Evolutionary conservation across 2,329 filamentous ascomycete species (phyloP), one percentile per base, ranked within the genome.

Genomic region (Bisporella sp.): DNA sequence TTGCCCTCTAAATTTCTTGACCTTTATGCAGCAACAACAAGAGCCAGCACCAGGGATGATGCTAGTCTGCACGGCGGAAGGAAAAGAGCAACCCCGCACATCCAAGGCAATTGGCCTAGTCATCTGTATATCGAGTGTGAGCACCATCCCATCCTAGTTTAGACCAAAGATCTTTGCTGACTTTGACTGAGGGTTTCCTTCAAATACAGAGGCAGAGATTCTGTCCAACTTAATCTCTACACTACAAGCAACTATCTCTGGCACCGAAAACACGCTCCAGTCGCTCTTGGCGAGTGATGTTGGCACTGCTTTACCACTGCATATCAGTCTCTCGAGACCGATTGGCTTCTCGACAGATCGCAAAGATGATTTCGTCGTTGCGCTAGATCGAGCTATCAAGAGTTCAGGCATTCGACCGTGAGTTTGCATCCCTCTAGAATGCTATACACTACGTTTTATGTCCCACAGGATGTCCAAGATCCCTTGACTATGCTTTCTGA

Each of bases 121-220:
- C 92, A 97, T 69, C 66, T 97, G 43, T 97, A 95, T 67, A 74
- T 96, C 50, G 92, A 97, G 72, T 99, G 93, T 95, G 75, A 70
- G 82, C 50, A 47, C 49, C 45, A 11, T 40, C 8, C 31, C 40
- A 5, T 28, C 40, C 31, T 31, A 29, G 32, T 40, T 8, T 45
- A 45, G 12, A 6, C 21, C 30, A 41, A 30, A 41, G 37, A 50
- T 40, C 45, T 52, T 45, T 8, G 51, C 61, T 63, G 48, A 64
- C 52, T 59, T 59, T 28, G 45, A 57, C 21, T 49, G 56, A 83
- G 79, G 79, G 81, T 73, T 76, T 64, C 81, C 82, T 12, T 65
- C 69, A 1, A 58, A 66, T 11, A 43, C 63, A 42, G 73, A 84
- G 55, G 73, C 77, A 57, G 59, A 62, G 1, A 56, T 70, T 1